phyloP scores from a whole-genome alignment of 352 stramenopile species.

The Stephanocyclus meneghinianus region DNA sequence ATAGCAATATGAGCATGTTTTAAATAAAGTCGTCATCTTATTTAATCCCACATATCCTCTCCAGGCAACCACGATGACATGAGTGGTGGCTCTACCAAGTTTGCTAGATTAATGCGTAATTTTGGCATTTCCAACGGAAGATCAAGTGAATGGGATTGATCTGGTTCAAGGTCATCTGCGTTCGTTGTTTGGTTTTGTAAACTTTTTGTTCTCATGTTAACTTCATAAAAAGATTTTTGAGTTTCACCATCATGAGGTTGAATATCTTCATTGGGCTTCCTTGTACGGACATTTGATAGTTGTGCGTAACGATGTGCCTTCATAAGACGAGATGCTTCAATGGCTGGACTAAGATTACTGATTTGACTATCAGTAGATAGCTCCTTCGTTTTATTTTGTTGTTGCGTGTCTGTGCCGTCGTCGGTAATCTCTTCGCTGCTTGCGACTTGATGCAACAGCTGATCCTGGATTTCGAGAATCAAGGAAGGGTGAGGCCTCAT shows the following conservation, averaged over 20 bases:
- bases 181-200: background rate
- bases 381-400: background rate
- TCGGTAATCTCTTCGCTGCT: background rate
- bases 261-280: background rate
- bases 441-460: background rate
- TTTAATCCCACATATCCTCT: conserved; percentile 12
- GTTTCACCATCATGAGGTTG: background rate
- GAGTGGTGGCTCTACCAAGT: conserved; percentile 40
- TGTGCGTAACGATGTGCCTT: conserved; percentile 26
- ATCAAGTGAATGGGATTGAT: background rate
- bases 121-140: conserved; percentile 35
- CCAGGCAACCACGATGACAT: conserved; percentile 42
- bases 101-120: conserved; percentile 43
- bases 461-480: conserved; percentile 25
- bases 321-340: conserved; percentile 32
- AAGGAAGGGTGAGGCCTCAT: conserved; percentile 47
- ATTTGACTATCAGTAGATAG: background rate
- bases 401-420: background rate
- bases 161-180: background rate
- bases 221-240: background rate
- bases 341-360: conserved; percentile 14
- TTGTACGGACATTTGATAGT: conserved; percentile 5
- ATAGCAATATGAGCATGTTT: too few species aligned
- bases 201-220: background rate
- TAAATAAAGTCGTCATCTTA: too few species aligned